Evolutionary conservation across 768 basidiomycete genomes (phyloP), one percentile per base, ranked within the genome.

Genomic region (Pulveroboletus sp.): DNA sequence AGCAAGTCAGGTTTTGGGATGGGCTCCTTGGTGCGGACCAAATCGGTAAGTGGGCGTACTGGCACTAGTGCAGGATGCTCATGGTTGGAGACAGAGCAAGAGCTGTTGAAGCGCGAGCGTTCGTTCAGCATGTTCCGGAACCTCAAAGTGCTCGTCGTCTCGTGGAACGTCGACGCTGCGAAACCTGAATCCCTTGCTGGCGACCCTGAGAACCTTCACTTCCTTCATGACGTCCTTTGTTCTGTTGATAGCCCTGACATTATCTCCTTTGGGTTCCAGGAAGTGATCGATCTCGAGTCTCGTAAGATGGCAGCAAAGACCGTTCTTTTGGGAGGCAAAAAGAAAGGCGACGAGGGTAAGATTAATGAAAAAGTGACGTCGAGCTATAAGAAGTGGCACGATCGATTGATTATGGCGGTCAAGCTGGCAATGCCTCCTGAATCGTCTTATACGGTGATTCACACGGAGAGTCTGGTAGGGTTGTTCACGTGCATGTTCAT

Each of bases 251-350:
- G 69, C 10, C 89, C 95, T 3, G 94, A 97, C 55, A 85, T 98
- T 58, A 86, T 99, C 55, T 80, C 83, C 5, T 95, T 99, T 59
- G 93, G 93, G 2, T 87, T 98, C 68, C 95, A 99, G 68, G 95
- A 98, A 69, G 79, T 97, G 35, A 91, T 99, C 52, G 93, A 96
- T 63, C 79, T 99, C n/a, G 93, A 96, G 58, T 85, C 82, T 56
- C 83, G 91, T 53, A 92, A 85, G 70, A 84, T 97, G 75, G 85
- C 87, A 1, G 95, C 95, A 59, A 94, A 96, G 71, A 91, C 86
- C 17, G 83, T 98, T 26, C 63, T 99, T 0, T 76, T 95, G 6
- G 86, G 86, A 6, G 75, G 76, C 14, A 80, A 83, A 56, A 89
- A 85, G 70, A 82, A 79, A 51, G 66, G 71, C 14, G 78, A 81